A percentile compares a stretch with the other conserved stretches of the same genome.
Conservation (phyloP, 805 yeast genomes). For the Yueomyces sinensis region DNA sequence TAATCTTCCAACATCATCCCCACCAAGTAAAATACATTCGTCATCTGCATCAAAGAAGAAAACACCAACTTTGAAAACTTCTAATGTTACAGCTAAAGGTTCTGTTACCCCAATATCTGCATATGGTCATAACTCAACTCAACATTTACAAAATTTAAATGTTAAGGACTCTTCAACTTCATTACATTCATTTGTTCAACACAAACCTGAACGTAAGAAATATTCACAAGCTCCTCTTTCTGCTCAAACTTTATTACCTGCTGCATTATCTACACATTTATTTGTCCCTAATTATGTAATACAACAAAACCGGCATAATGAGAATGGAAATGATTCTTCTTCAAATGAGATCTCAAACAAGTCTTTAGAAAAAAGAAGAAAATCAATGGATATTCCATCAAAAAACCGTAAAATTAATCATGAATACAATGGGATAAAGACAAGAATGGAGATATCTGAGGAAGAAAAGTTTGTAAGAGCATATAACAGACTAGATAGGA, state of each 20-base stretch:
- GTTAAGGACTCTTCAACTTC: neutral
- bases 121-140: conserved; percentile 2
- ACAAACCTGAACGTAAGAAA: conserved; percentile 25
- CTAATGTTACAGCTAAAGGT: conserved; percentile 17
- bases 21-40: neutral
- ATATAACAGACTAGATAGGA: neutral
- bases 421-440: conserved; percentile 9
- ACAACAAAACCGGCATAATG: conserved; percentile 8
- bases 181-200: no score
- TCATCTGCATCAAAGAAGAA: neutral
- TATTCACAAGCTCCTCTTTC: conserved; percentile 53
- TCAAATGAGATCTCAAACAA: conserved; percentile 1
- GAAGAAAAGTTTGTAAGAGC: conserved; percentile 13
- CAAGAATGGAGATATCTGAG: conserved; percentile 22
- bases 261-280: conserved; percentile 50
- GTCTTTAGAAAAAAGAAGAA: conserved; percentile 7
- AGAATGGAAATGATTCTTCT: conserved; percentile 8
- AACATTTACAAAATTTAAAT: neutral
- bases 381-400: conserved; percentile 23
- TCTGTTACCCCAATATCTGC: conserved; percentile 14
- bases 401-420: conserved; percentile 14
- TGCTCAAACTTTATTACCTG: conserved; percentile 43
- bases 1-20: neutral
- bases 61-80: conserved; percentile 7
- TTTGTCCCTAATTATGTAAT: conserved; percentile 35